These are phyloP conservation scores for Tephrocybe rancida DNA, from an alignment of 768 basidiomycete genomes.

Conservation along the genomic window DNA sequence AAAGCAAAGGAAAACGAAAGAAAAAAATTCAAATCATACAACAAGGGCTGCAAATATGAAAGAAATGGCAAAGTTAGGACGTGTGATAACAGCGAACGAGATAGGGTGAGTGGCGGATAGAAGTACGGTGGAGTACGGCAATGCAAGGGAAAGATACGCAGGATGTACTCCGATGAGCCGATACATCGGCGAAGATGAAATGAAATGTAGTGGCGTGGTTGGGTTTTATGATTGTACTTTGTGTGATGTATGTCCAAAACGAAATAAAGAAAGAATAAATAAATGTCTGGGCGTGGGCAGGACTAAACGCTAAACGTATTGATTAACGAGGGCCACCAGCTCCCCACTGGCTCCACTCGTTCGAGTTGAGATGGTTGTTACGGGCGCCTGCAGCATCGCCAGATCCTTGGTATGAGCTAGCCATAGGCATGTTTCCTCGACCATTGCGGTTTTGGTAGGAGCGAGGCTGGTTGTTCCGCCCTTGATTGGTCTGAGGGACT, in stretches of 20 bases:
- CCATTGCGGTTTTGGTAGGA: constrained; percentile 26
- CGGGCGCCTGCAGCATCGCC: constrained; percentile 19
- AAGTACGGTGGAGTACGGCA: constrained; percentile 6
- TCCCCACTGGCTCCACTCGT: constrained; percentile 37
- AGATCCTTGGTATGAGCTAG: constrained; percentile 18
- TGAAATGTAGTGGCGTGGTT: constrained; percentile 11
- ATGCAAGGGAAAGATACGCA: constrained; percentile 8
- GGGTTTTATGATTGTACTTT: constrained; percentile 12
- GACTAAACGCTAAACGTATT: not conserved
- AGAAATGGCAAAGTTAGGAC: not conserved
- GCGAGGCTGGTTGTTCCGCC: constrained; percentile 23
- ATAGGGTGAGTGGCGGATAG: constrained; percentile 16
- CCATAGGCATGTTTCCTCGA: constrained; percentile 23
- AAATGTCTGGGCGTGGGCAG: constrained; percentile 7
- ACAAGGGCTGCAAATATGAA: constrained; percentile 10
- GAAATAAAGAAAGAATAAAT: constrained; percentile 4
- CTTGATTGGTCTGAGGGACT: constrained; percentile 19
- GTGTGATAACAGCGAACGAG: constrained; percentile 4
- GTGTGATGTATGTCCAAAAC: constrained; percentile 10
- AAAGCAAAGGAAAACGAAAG: not conserved
- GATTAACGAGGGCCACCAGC: constrained; percentile 24
- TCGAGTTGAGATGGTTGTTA: constrained; percentile 18
- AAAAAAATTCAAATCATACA: not conserved
- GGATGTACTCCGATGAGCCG: constrained; percentile 9
- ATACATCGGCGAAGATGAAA: constrained; percentile 17